A percentile compares a stretch with the other conserved stretches of the same genome.
Evolutionary conservation across 768 basidiomycete species (phyloP).

Genomic region (Mrakia blollopis): DNA sequence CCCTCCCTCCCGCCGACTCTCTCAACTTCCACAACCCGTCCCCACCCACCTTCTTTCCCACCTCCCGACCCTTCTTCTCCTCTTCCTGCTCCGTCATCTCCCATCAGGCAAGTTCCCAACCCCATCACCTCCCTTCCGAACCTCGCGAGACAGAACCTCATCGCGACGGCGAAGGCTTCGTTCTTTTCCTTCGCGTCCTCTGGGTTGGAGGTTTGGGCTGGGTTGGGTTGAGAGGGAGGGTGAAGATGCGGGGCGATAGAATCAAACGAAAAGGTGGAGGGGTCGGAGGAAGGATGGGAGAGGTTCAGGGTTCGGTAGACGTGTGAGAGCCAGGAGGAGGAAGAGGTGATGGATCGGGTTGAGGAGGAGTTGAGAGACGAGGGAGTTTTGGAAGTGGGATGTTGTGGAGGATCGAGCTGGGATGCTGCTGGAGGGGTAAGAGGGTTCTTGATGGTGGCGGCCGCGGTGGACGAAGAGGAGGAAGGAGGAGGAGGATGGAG

Average conservation of each 20-base stretch:
- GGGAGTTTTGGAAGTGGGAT: no score
- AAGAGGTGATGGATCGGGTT: not conserved
- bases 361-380: not conserved
- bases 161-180: slow-evolving; percentile 3
- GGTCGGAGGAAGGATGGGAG: no score
- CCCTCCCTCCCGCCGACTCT: not conserved
- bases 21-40: not conserved
- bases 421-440: no score
- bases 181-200: not conserved
- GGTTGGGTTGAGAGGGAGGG: not conserved
- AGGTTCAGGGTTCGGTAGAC: not conserved
- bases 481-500: not conserved
- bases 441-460: not conserved
- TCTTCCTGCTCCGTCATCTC: not conserved
- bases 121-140: slow-evolving; percentile 8
- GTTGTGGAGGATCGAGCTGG: no score
- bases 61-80: not conserved
- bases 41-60: slow-evolving; percentile 2
- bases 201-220: not conserved
- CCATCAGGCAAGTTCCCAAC: not conserved
- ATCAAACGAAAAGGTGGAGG: slow-evolving; percentile 7
- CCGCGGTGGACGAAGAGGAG: not conserved
- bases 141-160: not conserved
- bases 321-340: slow-evolving; percentile 6
- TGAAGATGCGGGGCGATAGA: not conserved